Evolutionary conservation across 345 rosid genomes (phyloP), one percentile per base, ranked within the genome.

Genomic region (Brassica juncea): DNA sequence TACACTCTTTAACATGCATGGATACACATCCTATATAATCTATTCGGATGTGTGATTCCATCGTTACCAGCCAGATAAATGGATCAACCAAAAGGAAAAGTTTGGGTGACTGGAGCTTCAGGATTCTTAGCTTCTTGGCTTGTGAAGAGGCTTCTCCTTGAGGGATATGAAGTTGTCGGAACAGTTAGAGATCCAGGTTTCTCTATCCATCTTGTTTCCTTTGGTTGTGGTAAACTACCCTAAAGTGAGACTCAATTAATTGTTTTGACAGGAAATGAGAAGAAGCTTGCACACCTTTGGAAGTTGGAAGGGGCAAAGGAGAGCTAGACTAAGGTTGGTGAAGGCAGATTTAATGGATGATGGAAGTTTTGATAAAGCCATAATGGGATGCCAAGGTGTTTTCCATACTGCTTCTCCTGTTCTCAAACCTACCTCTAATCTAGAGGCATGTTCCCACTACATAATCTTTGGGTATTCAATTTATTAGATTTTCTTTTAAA

Each of bases 331-430:
- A 7, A 72, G 15, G 55, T 68, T 92, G 72, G 94, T 92, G 81
- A 91, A 84, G 77, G 99, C 95, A 5, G 88, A 94, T 65, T 76
- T 94, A 34, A 70, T 90, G 87, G 90, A 86, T 72, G 89, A 83
- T 2, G 97, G 90, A 16, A 94, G 99, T 86, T 94, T 94, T 61
- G 97, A 94, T 74, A 76, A 77, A 0, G 92, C 97, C 9, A 82
- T 94, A 62, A 83, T 66, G 72, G 97, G 89, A 70, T 92, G 98
- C 66, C 86, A 84, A 30, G 98, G 98, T 9, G 97, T 94, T 63
- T 94, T 92, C 85, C 99, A 94, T 82, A 89, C 92, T 19, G 97
- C 99, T 77, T 94, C 97, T 6, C 97, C 99, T 23, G 98, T 94
- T 0, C 37, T 89, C 15, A 88, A 80, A 67, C 92, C 94, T 67